Base-by-base conservation (phyloP, 116 monocot genomes). In the Trichopus zeylanicus region DNA sequence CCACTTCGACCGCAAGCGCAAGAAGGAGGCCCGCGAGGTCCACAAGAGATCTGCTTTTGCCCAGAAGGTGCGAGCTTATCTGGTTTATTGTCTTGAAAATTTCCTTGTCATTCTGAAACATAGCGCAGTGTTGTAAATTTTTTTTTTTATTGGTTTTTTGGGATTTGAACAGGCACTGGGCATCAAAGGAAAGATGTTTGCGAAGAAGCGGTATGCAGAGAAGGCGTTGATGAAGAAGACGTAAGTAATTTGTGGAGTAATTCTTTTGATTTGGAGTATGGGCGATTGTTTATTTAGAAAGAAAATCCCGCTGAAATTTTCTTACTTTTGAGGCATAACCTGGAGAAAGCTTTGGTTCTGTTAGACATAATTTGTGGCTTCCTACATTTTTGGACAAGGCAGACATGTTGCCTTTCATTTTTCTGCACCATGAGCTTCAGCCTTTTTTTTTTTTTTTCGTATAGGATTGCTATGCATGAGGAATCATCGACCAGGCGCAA, bases 151-250 rank as follows among this genome's bases (percentile, higher is more conserved):
- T n/a, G n/a, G n/a, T 32, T 27, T 13, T 49, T 7, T 69, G 51
- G 53, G 31, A 24, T 62, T 48, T 46, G 5, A 35, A 7, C 56
- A 97, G 95, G 67, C 79, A 35, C 64, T 97, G 38, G 95, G 91
- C 57, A 84, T 90, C 64, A 90, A 97, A 47, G 95, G 91, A 26
- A 97, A 97, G 63, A 87, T 83, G 73, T 81, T 97, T 54, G 84
- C 95, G 11, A 97, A 97, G 87, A 90, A 91, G 51, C 75, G 90
- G 26, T 97, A 97, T 61, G 68, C 78, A 6, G 95, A 97, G 76
- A 97, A 97, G 79, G 95, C 84, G 12, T 56, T 84, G 63, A 87
- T 97, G 95, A 97, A 97, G 81, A 97, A 86, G 62, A 97, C 95
- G 91, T 97, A 75, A 84, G 78, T 3, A 16, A 18, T 37, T 15